These are phyloP conservation scores for Ceratobasidium sp. DNA, from an alignment of 1,284 basidiomycete species.

Conservation along the genomic window DNA sequence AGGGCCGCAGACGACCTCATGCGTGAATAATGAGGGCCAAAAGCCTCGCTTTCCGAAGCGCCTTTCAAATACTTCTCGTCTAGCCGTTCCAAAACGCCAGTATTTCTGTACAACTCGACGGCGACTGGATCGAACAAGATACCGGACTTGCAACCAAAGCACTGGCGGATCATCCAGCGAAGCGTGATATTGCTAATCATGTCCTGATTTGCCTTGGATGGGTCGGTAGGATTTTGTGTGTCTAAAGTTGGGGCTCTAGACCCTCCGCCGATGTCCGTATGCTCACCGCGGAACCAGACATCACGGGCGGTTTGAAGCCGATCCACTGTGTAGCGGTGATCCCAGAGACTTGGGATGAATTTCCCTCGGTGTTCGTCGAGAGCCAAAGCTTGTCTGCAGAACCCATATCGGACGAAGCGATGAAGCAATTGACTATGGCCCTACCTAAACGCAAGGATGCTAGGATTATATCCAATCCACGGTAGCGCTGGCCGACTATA, in stretches of 20 bases:
- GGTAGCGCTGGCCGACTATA: slow-evolving; percentile 25
- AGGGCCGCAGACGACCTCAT: background rate
- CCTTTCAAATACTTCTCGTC: background rate
- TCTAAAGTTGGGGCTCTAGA: background rate
- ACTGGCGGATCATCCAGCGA: slow-evolving; percentile 45
- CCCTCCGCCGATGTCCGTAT: slow-evolving; percentile 15
- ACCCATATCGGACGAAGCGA: background rate
- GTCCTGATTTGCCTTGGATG: too few relatives aligned
- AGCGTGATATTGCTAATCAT: slow-evolving; percentile 36
- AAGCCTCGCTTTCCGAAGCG: background rate
- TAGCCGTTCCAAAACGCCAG: background rate
- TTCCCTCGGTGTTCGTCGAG: slow-evolving; percentile 54
- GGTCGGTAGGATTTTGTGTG: background rate
- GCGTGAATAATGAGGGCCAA: background rate
- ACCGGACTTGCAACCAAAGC: slow-evolving; percentile 16
- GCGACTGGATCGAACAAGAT: slow-evolving; percentile 33
- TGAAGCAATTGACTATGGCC: background rate
- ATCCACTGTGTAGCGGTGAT: background rate
- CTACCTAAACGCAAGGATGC: slow-evolving; percentile 36
- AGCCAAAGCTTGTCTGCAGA: slow-evolving; percentile 52
- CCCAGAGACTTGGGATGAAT: slow-evolving; percentile 50
- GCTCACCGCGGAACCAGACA: slow-evolving; percentile 35
- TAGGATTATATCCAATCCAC: slow-evolving; percentile 42
- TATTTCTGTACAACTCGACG: background rate
- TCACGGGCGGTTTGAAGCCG: slow-evolving; percentile 4